A percentile compares a stretch with the other conserved stretches of the same genome.
These are phyloP conservation scores for Umbelopsis sp. DNA, from an alignment of 371 early-diverging fungal species.

Conservation along the genomic window DNA sequence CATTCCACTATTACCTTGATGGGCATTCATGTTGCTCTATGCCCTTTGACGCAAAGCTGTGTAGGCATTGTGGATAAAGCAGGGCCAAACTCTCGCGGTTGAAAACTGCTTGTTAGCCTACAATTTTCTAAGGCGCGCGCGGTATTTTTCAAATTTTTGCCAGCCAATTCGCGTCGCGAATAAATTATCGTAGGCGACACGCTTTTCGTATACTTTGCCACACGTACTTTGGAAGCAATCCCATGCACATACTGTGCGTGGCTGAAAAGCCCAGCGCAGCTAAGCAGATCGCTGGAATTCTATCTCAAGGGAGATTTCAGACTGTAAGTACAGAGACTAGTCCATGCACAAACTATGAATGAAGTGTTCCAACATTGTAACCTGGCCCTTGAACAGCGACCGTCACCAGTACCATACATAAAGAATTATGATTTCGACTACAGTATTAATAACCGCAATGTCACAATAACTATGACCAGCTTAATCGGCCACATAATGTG, in stretches of 20 bases:
- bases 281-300: constrained; percentile 84
- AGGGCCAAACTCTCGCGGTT: too few relatives aligned
- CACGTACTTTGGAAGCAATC: neutral
- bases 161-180: neutral
- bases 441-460: constrained; percentile 55
- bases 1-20: too few relatives aligned
- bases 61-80: too few relatives aligned
- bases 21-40: too few relatives aligned
- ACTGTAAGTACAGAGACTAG: constrained; percentile 33
- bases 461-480: constrained; percentile 84
- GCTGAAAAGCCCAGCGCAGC: constrained; percentile 99
- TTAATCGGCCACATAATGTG: constrained; percentile 82
- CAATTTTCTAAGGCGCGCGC: too few relatives aligned
- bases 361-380: constrained; percentile 1
- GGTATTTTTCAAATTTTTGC: neutral
- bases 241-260: constrained; percentile 85
- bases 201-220: neutral
- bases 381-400: constrained; percentile 35
- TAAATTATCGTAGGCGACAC: neutral
- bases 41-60: too few relatives aligned
- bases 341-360: neutral
- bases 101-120: too few relatives aligned
- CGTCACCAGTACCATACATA: constrained; percentile 66
- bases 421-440: constrained; percentile 82
- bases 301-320: constrained; percentile 56